These are phyloP conservation scores for Cyclaneusma minus DNA, from an alignment of 2,329 filamentous ascomycete species.

Conservation along the genomic window DNA sequence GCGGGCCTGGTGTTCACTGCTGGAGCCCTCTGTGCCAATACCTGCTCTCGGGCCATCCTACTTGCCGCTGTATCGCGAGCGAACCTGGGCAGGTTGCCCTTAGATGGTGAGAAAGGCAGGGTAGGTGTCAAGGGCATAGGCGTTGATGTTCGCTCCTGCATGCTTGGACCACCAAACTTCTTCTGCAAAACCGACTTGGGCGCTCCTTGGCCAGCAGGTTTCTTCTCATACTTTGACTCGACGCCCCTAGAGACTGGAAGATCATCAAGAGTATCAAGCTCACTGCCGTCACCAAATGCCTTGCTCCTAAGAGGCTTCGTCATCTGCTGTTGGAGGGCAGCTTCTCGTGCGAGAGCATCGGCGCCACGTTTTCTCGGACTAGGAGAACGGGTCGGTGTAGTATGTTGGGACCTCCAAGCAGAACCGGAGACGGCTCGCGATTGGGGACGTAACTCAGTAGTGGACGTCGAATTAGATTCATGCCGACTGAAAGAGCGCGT, in stretches of 20 bases:
- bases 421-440: slow-evolving; percentile 43
- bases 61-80: slow-evolving; percentile 51
- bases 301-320: slow-evolving; percentile 55
- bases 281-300: slow-evolving; percentile 81
- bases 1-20: slow-evolving; percentile 31
- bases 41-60: slow-evolving; percentile 47
- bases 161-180: slow-evolving; percentile 37
- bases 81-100: slow-evolving; percentile 42
- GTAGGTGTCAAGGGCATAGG: slow-evolving; percentile 27
- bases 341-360: slow-evolving; percentile 21
- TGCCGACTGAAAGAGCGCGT: slow-evolving; percentile 61
- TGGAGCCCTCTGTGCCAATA: slow-evolving; percentile 41
- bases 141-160: slow-evolving; percentile 36
- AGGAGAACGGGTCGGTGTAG: no score
- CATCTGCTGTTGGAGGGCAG: slow-evolving; percentile 50
- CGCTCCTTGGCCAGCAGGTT: slow-evolving; percentile 53
- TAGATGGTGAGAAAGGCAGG: slow-evolving; percentile 39
- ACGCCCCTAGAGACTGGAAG: slow-evolving; percentile 71
- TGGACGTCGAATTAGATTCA: slow-evolving; percentile 58
- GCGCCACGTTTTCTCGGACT: slow-evolving; percentile 35
- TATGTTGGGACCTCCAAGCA: slow-evolving; percentile 28
- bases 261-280: slow-evolving; percentile 89
- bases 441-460: slow-evolving; percentile 37
- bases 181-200: slow-evolving; percentile 44
- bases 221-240: slow-evolving; percentile 72